Evolutionary conservation across 202 grass and related monocot genomes (phyloP), one percentile per base, ranked within the genome.

Genomic region (Zoysia matrella): DNA sequence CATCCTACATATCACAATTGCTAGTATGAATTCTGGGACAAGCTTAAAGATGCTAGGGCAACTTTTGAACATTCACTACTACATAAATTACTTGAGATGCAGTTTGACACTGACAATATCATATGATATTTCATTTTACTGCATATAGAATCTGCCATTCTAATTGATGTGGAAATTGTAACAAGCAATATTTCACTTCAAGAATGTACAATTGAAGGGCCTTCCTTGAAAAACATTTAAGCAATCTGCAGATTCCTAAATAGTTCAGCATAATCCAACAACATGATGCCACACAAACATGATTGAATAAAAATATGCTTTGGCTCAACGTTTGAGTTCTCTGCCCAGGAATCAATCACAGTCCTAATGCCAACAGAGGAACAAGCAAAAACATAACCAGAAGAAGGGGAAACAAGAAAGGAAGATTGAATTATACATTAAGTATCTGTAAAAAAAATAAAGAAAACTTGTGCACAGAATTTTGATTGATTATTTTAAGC

Each of bases 1-100:
- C 85, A 85, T 92, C 96, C 96, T 99, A 65, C 74, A 90, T 67
- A 54, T 56, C 47, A 50, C 67, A 71, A 74, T 49, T 11, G 7
- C 2, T 77, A 36, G 51, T 47, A 40, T 68, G 11, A 75, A 66
- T 75, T 66, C 47, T 45, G 9, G 45, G 1, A 7, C 43, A 12
- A 69, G 7, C 40, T 50, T 40, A n/a, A 18, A 81, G 49, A 61
- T 73, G 7, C 0, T 48, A 2, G 9, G 18, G 49, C 2, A 15
- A 55, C 10, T 6, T 47, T 52, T 62, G 1, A 3, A 49, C 56
- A 58, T 56, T 10, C 9, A 3, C 55, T 69, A 64, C 41, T 16
- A 43, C 18, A 75, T 6, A 75, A 12, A 44, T 64, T 15, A 70
- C 49, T 80, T 48, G 6, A 79, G 62, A 69, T 41, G 53, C 8